Base-by-base conservation (phyloP, 768 basidiomycete genomes). In the Punctularia strigosozonata region DNA sequence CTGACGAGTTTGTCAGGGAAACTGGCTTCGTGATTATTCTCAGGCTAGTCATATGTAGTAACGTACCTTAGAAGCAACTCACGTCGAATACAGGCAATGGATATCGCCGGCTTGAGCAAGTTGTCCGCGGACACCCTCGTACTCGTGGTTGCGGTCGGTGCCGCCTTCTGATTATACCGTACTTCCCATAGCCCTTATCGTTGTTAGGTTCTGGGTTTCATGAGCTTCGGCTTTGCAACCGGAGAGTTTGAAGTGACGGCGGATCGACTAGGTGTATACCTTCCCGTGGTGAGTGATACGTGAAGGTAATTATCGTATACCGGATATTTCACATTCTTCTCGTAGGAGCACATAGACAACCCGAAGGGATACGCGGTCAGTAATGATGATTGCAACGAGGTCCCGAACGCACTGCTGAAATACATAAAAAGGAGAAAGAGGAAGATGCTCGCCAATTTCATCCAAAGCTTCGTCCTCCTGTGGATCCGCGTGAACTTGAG, bases 311-410 rank as follows among this genome's bases (percentile, higher is more conserved):
- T 25, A 4, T n/a, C 23, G 14, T 25, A 7, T 25, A 23, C n/a
- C n/a, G 21, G 13, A 39, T 7, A 31, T 46, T 25, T 39, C 37
- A 41, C 26, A 26, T 13, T 32, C 19, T 6, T 17, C n/a, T 23
- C 18, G 21, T 45, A 71, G 66, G 77, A 83, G 61, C 83, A 84
- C 49, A 83, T 84, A 46, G 81, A 87, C 51, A 85, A 85, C 46
- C 83, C 83, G 1, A 81, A 77, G 72, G 73, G 47, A 36, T 61
- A 28, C 37, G 2, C 13, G 5, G 12, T 25, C 34, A n/a, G 4
- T 17, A n/a, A 10, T 14, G 2, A 21, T 32, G 1, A 6, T 22
- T 31, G 6, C 25, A 21, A 24, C 39, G 12, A 13, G 35, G 17
- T 36, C 15, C 46, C 13, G 12, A 20, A 13, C 24, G 23, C 14